Percentiles rank a stretch among this genome's conserved stretches.
These are phyloP conservation scores for Pestalotiopsis sp. DNA, from an alignment of 2,329 filamentous ascomycete genomes.

Conservation along the genomic window DNA sequence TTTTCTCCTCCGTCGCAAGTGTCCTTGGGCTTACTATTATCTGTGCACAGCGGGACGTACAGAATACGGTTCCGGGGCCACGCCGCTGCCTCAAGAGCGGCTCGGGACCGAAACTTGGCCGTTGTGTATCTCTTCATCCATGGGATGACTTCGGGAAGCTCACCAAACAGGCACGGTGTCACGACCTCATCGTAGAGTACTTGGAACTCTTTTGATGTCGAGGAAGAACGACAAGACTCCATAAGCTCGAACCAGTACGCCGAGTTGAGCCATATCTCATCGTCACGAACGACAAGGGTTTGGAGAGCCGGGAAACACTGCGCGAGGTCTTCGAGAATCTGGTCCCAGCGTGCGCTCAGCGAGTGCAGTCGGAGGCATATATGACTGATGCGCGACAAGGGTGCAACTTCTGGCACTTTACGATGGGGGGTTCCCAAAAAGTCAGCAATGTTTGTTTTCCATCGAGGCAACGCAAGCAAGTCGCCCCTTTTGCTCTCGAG, in stretches of 20 bases:
- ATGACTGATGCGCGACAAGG: background rate
- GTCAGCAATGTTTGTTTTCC: background rate
- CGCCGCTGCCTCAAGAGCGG: background rate
- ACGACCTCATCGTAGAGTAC: too few relatives aligned
- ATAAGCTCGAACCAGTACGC: background rate
- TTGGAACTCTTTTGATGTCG: too few relatives aligned
- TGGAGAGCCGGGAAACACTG: background rate
- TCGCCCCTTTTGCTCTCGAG: background rate
- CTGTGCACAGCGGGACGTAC: background rate
- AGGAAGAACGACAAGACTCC: too few relatives aligned
- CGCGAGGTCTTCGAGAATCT: background rate
- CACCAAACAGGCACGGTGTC: too few relatives aligned
- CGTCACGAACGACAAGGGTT: background rate
- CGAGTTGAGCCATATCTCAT: background rate
- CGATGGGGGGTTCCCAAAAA: background rate
- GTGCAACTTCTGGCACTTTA: background rate
- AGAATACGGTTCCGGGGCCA: background rate
- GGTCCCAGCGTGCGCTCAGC: background rate
- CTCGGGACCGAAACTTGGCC: background rate
- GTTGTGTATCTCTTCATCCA: background rate
- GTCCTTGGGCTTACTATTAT: background rate
- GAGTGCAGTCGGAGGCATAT: background rate
- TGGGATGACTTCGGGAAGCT: too few relatives aligned
- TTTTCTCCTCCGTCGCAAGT: too few relatives aligned
- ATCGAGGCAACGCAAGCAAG: background rate